A percentile compares a stretch with the other conserved stretches of the same genome.
These are phyloP conservation scores for Xanthoparmelia taractica DNA, from an alignment of 495 filamentous ascomycete genomes.

Conservation along the genomic window DNA sequence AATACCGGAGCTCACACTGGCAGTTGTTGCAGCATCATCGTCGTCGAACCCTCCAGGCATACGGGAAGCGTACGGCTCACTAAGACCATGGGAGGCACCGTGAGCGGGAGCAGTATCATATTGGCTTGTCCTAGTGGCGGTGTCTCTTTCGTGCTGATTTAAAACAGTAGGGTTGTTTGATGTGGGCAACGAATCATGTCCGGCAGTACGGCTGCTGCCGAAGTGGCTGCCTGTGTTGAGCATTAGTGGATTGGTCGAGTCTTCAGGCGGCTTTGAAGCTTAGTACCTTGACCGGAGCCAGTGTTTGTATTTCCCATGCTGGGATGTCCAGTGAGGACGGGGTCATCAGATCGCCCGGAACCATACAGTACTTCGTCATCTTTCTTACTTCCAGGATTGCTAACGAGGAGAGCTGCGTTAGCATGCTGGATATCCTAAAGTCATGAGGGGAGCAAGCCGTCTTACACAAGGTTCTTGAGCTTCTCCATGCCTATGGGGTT, in stretches of 20 bases:
- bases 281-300: constrained; percentile 25
- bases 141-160: constrained; percentile 2
- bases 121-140: constrained; percentile 9
- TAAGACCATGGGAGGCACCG: constrained; percentile 10
- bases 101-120: constrained; percentile 5
- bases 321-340: constrained; percentile 25
- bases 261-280: too few relatives aligned
- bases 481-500: constrained; percentile 23
- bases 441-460: constrained; percentile 12
- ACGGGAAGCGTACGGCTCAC: constrained; percentile 19
- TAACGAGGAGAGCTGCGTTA: constrained; percentile 19
- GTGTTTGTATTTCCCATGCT: constrained; percentile 4
- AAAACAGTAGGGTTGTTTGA: constrained; percentile 17
- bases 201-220: constrained; percentile 18
- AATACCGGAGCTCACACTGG: constrained; percentile 46
- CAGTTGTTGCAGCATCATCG: constrained; percentile 32
- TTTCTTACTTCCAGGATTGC: constrained; percentile 33
- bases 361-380: constrained; percentile 38
- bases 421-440: constrained; percentile 9
- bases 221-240: constrained; percentile 23
- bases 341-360: constrained; percentile 30
- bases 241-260: not conserved
- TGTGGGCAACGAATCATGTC: constrained; percentile 15
- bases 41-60: constrained; percentile 25
- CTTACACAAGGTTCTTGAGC: constrained; percentile 41